These are phyloP conservation scores for Hypomyces rosellus DNA, from an alignment of 2,329 filamentous ascomycete species.

Conservation along the genomic window DNA sequence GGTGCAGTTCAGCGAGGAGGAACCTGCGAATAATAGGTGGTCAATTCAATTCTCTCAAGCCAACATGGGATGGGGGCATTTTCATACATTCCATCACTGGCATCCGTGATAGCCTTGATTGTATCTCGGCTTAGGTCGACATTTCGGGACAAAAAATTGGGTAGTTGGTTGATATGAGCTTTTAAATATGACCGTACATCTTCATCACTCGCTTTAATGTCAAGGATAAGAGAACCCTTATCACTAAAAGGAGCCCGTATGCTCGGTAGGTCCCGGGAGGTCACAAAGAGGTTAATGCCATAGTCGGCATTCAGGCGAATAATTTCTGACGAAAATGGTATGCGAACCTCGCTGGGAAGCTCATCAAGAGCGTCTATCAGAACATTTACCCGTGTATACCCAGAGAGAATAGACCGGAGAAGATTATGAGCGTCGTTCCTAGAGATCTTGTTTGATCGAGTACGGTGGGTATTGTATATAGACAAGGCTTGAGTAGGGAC, in stretches of 20 bases:
- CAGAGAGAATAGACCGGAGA: not conserved
- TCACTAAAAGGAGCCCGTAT: not conserved
- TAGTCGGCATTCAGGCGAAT: not conserved
- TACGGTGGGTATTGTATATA: no score
- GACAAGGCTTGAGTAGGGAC: no score
- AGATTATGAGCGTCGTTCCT: not conserved
- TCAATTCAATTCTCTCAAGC: no score
- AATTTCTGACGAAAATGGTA: not conserved
- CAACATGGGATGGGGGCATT: no score
- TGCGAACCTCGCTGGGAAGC: not conserved
- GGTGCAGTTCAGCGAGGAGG: no score
- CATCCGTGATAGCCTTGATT: not conserved
- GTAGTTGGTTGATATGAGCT: not conserved
- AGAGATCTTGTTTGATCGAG: not conserved
- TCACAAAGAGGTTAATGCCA: not conserved
- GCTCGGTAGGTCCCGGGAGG: slow-evolving; percentile 14
- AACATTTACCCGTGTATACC: slow-evolving; percentile 1
- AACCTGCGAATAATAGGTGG: no score
- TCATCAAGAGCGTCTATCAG: slow-evolving; percentile 9
- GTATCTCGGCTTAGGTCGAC: not conserved
- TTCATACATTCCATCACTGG: no score
- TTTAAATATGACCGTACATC: slow-evolving; percentile 1
- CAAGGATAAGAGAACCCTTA: not conserved
- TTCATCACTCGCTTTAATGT: slow-evolving; percentile 2
- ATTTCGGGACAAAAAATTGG: not conserved